phyloP scores from a whole-genome alignment of 192 early-diverging fungal species.

The Gamsiella multidivaricata region DNA sequence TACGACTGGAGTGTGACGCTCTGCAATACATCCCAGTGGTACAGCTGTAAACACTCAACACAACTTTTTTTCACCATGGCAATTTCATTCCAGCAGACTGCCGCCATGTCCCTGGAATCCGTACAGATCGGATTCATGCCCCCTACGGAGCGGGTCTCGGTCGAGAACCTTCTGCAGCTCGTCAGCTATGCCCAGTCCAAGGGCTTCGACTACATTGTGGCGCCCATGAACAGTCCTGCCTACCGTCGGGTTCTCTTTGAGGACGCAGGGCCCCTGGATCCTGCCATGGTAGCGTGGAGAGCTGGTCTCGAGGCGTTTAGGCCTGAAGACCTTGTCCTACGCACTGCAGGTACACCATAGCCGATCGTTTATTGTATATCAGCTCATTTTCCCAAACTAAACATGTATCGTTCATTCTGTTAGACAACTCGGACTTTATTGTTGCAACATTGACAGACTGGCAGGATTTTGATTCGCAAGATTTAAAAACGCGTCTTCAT shows the following conservation, averaged over 20 bases:
- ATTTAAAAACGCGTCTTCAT: conserved; percentile 58
- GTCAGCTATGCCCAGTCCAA: conserved; percentile 37
- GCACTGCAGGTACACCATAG: conserved; percentile 44
- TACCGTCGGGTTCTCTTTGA: conserved; percentile 60
- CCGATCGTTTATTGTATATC: neutral
- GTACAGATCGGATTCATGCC: conserved; percentile 49
- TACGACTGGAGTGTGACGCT: no score
- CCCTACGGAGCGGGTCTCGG: conserved; percentile 16
- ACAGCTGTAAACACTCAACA: no score
- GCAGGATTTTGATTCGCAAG: conserved; percentile 65
- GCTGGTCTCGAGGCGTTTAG: conserved; percentile 54
- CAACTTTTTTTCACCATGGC: no score
- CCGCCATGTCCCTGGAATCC: conserved; percentile 30
- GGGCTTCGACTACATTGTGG: conserved; percentile 63
- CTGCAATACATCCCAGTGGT: no score
- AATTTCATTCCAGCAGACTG: conserved; percentile 37
- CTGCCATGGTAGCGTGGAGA: conserved; percentile 51
- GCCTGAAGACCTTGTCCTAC: conserved; percentile 59
- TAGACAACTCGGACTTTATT: conserved; percentile 35
- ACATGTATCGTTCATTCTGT: neutral
- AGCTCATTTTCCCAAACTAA: neutral
- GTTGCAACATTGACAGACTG: conserved; percentile 67
- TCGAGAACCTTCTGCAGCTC: conserved; percentile 32
- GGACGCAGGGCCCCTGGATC: conserved; percentile 22
- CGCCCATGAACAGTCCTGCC: conserved; percentile 61